Evolutionary conservation across 805 yeast genomes (phyloP), one percentile per base, ranked within the genome.

Genomic region (Ogataea angusta): DNA sequence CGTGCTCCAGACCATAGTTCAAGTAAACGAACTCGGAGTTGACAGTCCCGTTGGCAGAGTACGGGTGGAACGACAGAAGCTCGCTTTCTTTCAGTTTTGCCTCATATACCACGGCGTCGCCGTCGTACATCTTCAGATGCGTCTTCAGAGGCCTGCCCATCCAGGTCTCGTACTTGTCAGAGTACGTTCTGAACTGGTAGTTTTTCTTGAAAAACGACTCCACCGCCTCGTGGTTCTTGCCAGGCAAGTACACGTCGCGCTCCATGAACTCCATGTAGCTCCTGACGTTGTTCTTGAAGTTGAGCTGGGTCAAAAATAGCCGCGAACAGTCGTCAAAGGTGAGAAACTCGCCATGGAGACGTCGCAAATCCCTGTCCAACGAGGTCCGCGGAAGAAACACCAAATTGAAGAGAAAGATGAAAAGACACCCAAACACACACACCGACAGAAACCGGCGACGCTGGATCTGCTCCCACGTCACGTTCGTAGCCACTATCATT

Each of bases 361-460:
- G 66, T 52, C 91, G 73, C 53, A 85, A 77, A 60, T 90, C 96
- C 48, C 95, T 67, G 36, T 84, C 78, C 14, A 87, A 66, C 2
- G 95, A 85, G 1, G 97, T 86, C 42, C 96, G 63, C 2, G 96
- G 96, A 12, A 88, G 67, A 57, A 89, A 89, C 0, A 82, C 76
- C 36, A 86, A 66, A 29, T 85, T 76, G 56, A 85, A 78, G 2
- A 75, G 67, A 12, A 77, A 54, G 25, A 79, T 62, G 34, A 79
- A 76, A 2, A 70, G 38, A 2, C 78, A 45, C 1, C 86, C 85
- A 16, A 77, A 55, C 0, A 67, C 56, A 34, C 72, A 63, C 45
- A 72, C 69, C 49, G 72, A 65, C 59, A 73, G 61, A 42, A 79
- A 70, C 38, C 73, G 47, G 34, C 60, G 60, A 21, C 59, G 48